These are phyloP conservation scores for Eutrema yunnanense DNA, from an alignment of 345 rosid species.

Conservation along the genomic window DNA sequence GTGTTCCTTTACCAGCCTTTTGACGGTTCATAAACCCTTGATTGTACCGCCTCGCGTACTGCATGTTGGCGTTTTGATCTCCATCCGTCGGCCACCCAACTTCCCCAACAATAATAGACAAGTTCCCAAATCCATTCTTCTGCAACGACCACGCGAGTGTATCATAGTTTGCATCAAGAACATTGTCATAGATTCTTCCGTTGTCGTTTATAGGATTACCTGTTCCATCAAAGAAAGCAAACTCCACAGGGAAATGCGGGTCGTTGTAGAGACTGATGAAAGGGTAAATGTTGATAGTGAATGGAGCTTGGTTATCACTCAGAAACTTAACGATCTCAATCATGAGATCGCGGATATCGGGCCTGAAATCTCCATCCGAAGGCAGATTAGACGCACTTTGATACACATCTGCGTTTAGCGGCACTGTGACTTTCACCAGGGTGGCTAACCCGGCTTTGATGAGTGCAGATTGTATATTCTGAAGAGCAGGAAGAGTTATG, in stretches of 20 bases:
- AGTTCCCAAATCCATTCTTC: constrained; percentile 50
- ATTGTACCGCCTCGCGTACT: constrained; percentile 46
- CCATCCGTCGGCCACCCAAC: constrained; percentile 80
- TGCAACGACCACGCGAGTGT: constrained; percentile 57
- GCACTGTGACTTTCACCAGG: constrained; percentile 55
- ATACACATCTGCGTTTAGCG: constrained; percentile 66
- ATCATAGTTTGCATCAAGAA: constrained; percentile 62
- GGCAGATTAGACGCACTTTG: constrained; percentile 37
- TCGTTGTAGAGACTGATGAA: constrained; percentile 60
- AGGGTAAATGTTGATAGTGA: constrained; percentile 61
- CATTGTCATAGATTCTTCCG: constrained; percentile 46
- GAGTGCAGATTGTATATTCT: constrained; percentile 60
- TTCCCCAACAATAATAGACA: constrained; percentile 57
- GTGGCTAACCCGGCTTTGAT: constrained; percentile 53
- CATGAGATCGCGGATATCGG: constrained; percentile 51
- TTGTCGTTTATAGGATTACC: constrained; percentile 45
- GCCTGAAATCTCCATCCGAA: constrained; percentile 50
- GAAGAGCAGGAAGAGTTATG: constrained; percentile 57
- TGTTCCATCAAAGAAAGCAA: constrained; percentile 53
- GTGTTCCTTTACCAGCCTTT: constrained; percentile 49
- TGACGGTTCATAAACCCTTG: constrained; percentile 53
- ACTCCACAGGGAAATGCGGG: constrained; percentile 55
- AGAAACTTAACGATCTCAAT: constrained; percentile 47
- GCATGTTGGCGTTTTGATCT: constrained; percentile 45
- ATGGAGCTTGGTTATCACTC: constrained; percentile 46